Conservation (phyloP, 2,329 filamentous ascomycete species). For the Botrytis sinoallii region DNA sequence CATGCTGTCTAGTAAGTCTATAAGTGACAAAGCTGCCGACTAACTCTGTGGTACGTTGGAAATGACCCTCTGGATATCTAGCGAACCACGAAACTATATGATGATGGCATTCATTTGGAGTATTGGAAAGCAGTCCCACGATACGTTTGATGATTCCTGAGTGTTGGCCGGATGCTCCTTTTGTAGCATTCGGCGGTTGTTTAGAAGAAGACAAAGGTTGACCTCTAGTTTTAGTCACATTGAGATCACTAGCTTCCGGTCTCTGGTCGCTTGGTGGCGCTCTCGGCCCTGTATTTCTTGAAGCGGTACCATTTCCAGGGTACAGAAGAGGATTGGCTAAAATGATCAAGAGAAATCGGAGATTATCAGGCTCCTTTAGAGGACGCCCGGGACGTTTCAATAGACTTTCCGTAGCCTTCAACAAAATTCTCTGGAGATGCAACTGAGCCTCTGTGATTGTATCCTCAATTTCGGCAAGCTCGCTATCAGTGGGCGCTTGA, state of each 20-base stretch:
- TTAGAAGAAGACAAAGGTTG: conserved; percentile 17
- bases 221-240: conserved; percentile 5
- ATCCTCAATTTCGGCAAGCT: conserved; percentile 47
- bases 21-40: conserved; percentile 78
- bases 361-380: conserved; percentile 64
- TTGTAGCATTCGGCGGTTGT: conserved; percentile 21
- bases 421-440: conserved; percentile 64
- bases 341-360: conserved; percentile 75
- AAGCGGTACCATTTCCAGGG: conserved; percentile 36
- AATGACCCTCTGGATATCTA: conserved; percentile 62
- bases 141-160: conserved; percentile 84
- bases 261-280: conserved; percentile 1
- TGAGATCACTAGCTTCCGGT: background rate
- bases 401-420: conserved; percentile 76
- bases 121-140: conserved; percentile 73
- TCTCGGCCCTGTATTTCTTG: conserved; percentile 18
- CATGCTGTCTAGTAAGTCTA: conserved; percentile 67
- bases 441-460: conserved; percentile 60
- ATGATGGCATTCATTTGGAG: conserved; percentile 71
- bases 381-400: conserved; percentile 75
- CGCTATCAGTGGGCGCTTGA: conserved; percentile 25
- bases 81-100: conserved; percentile 77
- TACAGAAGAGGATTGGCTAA: conserved; percentile 76
- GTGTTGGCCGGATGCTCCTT: conserved; percentile 57
- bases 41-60: conserved; percentile 73